These are phyloP conservation scores for Termitomyces sp. DNA, from an alignment of 768 basidiomycete genomes.

Conservation along the genomic window DNA sequence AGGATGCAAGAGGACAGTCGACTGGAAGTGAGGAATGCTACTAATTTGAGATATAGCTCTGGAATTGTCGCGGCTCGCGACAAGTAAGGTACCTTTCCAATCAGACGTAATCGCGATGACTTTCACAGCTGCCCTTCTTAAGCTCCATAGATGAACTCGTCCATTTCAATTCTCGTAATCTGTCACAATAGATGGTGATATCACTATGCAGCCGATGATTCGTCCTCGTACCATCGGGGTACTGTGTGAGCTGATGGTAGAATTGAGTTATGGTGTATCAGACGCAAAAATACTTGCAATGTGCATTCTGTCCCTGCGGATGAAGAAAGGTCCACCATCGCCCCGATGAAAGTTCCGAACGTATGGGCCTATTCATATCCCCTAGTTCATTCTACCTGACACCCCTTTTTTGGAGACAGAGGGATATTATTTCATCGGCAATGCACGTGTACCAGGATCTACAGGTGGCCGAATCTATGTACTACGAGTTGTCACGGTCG, in stretches of 20 bases:
- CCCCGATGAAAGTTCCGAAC: neutral
- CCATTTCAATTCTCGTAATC: neutral
- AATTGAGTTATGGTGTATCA: neutral
- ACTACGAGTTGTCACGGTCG: neutral
- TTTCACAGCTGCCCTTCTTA: neutral
- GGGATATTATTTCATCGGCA: neutral
- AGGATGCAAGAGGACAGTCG: neutral
- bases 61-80: neutral
- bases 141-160: neutral
- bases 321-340: neutral
- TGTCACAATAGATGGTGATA: neutral
- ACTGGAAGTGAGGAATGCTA: no score
- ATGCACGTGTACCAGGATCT: neutral
- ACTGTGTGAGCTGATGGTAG: neutral
- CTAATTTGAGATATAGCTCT: neutral
- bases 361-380: neutral
- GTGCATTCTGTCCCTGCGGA: neutral
- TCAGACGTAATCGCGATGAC: no score
- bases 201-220: neutral
- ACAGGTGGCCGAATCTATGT: neutral
- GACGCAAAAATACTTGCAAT: neutral
- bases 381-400: neutral
- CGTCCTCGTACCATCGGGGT: neutral
- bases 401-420: neutral
- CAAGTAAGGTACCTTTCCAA: neutral